These are phyloP conservation scores for Fusarium zealandicum DNA, from an alignment of 2,329 filamentous ascomycete genomes.

Conservation along the genomic window DNA sequence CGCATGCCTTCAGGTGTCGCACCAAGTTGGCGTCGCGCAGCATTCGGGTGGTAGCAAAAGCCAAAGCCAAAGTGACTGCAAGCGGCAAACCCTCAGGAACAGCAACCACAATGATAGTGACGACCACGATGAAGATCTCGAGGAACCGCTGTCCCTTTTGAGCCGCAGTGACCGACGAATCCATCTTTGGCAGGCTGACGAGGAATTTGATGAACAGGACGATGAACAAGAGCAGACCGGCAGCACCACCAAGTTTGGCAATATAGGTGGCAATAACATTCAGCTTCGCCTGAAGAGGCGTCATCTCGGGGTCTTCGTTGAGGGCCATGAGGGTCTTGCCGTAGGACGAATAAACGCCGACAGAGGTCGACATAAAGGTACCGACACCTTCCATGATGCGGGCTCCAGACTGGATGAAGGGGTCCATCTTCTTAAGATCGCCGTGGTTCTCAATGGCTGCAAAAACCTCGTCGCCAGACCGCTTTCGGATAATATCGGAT, in stretches of 20 bases:
- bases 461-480: constrained; percentile 71
- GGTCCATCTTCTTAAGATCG: constrained; percentile 75
- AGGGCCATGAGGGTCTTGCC: constrained; percentile 78
- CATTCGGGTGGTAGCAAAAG: constrained; percentile 81
- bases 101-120: constrained; percentile 81
- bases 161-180: constrained; percentile 62
- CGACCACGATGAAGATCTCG: constrained; percentile 78
- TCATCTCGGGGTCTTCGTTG: constrained; percentile 77
- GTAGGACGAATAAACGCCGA: constrained; percentile 76
- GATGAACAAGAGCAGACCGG: constrained; percentile 81
- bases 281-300: constrained; percentile 78
- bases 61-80: constrained; percentile 78
- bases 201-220: constrained; percentile 88
- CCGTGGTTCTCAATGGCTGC: constrained; percentile 72
- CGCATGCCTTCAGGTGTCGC: constrained; percentile 77
- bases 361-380: constrained; percentile 76
- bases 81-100: constrained; percentile 80
- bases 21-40: constrained; percentile 80
- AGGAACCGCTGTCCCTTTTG: constrained; percentile 81
- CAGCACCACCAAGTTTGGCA: constrained; percentile 77
- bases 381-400: constrained; percentile 81
- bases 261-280: constrained; percentile 80
- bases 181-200: constrained; percentile 65
- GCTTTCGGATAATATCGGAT: constrained; percentile 77
- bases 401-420: constrained; percentile 84